Percentiles rank a stretch among this genome's conserved stretches.
phyloP scores from a whole-genome alignment of 2,329 filamentous ascomycete species.

The Aspergillus proliferans region DNA sequence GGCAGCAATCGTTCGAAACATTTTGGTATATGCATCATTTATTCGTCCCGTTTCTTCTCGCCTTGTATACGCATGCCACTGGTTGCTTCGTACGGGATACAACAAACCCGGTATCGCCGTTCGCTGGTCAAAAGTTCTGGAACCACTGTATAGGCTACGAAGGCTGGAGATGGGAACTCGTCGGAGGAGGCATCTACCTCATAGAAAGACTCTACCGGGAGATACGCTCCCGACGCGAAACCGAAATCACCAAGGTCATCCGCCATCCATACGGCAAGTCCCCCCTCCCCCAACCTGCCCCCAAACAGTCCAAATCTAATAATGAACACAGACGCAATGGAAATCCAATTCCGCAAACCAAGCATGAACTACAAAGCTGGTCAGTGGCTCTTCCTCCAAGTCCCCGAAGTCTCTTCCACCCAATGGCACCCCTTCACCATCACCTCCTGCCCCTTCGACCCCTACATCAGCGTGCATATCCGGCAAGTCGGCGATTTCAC shows the following conservation, averaged over 20 bases:
- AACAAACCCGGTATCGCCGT: constrained; percentile 65
- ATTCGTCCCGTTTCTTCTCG: constrained; percentile 93
- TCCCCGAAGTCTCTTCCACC: constrained; percentile 77
- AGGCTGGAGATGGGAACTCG: constrained; percentile 95
- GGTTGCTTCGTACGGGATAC: constrained; percentile 94
- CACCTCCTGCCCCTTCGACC: constrained; percentile 93
- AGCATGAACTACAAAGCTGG: constrained; percentile 98
- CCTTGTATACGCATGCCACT: constrained; percentile 89
- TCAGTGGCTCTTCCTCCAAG: constrained; percentile 95
- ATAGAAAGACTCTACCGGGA: constrained; percentile 86
- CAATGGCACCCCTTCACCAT: constrained; percentile 99
- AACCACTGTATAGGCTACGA: constrained; percentile 88
- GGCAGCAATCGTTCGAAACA: constrained; percentile 94
- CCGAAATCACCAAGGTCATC: constrained; percentile 87
- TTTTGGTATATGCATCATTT: constrained; percentile 99
- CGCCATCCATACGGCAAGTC: constrained; percentile 82
- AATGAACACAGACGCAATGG: constrained; percentile 66
- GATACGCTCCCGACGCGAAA: constrained; percentile 73
- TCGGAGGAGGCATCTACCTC: constrained; percentile 78
- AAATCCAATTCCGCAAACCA: constrained; percentile 94
- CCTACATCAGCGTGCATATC: constrained; percentile 89
- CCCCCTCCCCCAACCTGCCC: background rate
- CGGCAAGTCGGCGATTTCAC: constrained; percentile 97
- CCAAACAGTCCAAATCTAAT: background rate
- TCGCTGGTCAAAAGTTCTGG: constrained; percentile 79